Percentiles rank a stretch among this genome's conserved stretches.
phyloP scores from a whole-genome alignment of 352 stramenopile species.

The Phytopythium sindhum region DNA sequence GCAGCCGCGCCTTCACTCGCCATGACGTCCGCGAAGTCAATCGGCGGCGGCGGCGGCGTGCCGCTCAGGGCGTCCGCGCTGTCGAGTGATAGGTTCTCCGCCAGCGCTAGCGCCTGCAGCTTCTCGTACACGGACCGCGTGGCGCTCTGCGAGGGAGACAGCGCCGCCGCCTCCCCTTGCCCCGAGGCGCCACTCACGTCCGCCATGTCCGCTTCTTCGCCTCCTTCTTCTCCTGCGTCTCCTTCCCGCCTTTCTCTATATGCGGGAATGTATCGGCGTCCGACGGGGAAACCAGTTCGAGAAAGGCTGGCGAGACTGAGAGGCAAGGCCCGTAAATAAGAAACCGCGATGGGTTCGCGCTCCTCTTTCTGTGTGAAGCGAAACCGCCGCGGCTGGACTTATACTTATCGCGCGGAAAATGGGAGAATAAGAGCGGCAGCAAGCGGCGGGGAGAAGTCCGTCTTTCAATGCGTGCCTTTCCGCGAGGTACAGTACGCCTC shows the following conservation, averaged over 20 bases:
- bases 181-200: not conserved
- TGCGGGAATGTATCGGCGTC: slow-evolving; percentile 24
- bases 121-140: slow-evolving; percentile 45
- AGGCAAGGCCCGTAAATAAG: too few species aligned
- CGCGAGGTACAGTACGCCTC: not conserved
- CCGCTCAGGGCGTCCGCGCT: slow-evolving; percentile 21
- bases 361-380: not conserved
- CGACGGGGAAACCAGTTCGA: not conserved
- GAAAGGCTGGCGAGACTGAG: not conserved
- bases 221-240: too few species aligned
- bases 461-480: not conserved
- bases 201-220: too few species aligned
- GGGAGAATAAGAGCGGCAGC: not conserved
- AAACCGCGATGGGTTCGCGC: not conserved
- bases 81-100: slow-evolving; percentile 39
- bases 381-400: not conserved
- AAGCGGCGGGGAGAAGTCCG: too few species aligned
- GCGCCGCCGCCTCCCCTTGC: slow-evolving; percentile 11
- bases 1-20: too few species aligned
- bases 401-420: not conserved
- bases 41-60: slow-evolving; percentile 9
- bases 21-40: slow-evolving; percentile 7
- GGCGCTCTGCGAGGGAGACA: slow-evolving; percentile 10
- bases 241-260: slow-evolving; percentile 50
- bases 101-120: slow-evolving; percentile 49